Conservation (phyloP, 1,284 basidiomycete species). For the Rhodofomes roseus region DNA sequence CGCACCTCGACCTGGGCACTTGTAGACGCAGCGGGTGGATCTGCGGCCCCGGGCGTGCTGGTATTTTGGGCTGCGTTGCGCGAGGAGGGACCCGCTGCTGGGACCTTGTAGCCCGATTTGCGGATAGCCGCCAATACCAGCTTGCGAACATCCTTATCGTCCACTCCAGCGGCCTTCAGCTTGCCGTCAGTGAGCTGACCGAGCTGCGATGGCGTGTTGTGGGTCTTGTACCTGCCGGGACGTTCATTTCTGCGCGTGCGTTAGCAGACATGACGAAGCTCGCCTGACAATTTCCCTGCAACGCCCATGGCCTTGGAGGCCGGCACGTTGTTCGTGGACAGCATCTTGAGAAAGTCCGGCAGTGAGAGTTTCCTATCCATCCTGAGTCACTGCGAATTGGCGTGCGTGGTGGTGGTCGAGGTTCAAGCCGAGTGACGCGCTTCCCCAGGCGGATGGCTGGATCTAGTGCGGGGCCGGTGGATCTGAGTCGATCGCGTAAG, state of each 20-base stretch:
- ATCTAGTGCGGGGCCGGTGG: not conserved
- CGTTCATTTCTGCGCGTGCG: slow-evolving; percentile 9
- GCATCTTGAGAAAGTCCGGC: slow-evolving; percentile 70
- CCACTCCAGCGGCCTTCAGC: slow-evolving; percentile 54
- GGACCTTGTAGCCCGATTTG: slow-evolving; percentile 51
- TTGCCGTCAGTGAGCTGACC: slow-evolving; percentile 55
- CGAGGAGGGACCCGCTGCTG: slow-evolving; percentile 14
- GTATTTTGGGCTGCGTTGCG: slow-evolving; percentile 3
- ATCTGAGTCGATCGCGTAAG: slow-evolving; percentile 3
- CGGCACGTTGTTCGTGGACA: slow-evolving; percentile 61
- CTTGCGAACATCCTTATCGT: slow-evolving; percentile 69
- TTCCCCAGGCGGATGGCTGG: not conserved
- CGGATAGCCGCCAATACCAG: slow-evolving; percentile 59
- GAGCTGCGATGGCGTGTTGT: slow-evolving; percentile 61
- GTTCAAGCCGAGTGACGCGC: not conserved
- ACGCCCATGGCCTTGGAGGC: slow-evolving; percentile 74
- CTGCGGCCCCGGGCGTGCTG: slow-evolving; percentile 5
- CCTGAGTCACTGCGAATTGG: not conserved
- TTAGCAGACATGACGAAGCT: slow-evolving; percentile 1
- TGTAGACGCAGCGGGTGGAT: slow-evolving; percentile 9
- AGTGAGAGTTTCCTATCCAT: slow-evolving; percentile 50
- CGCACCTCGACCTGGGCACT: slow-evolving; percentile 15
- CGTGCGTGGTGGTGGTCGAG: not conserved
- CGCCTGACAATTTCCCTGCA: slow-evolving; percentile 72
- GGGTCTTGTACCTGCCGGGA: slow-evolving; percentile 64